These are phyloP conservation scores for Austroboletus niveus DNA, from an alignment of 1,284 basidiomycete genomes.

Conservation along the genomic window DNA sequence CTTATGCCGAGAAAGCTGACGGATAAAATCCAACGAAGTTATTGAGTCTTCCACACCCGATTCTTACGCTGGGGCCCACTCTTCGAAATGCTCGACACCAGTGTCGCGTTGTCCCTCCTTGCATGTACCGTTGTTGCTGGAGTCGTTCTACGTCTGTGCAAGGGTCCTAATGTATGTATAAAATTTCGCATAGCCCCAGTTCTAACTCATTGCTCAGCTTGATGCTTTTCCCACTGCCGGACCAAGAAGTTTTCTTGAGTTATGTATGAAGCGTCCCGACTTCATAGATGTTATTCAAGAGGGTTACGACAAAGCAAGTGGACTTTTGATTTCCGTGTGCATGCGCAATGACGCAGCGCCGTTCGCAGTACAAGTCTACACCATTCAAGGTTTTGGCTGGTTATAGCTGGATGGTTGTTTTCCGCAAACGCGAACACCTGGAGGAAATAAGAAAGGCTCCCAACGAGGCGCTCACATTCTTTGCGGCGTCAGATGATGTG, in stretches of 20 bases:
- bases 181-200: too few species aligned
- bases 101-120: too few species aligned
- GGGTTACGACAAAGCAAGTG: slow-evolving; percentile 17
- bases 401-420: slow-evolving; percentile 40
- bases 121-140: too few species aligned
- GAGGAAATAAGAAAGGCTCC: slow-evolving; percentile 42
- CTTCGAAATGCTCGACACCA: too few species aligned
- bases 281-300: slow-evolving; percentile 12
- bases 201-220: background rate
- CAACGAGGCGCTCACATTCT: slow-evolving; percentile 39
- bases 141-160: too few species aligned
- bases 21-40: too few species aligned
- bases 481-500: slow-evolving; percentile 36
- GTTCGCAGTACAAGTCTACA: slow-evolving; percentile 16
- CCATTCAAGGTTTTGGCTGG: slow-evolving; percentile 42
- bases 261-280: slow-evolving; percentile 8
- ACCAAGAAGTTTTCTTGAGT: slow-evolving; percentile 10
- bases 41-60: too few species aligned
- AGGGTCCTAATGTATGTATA: too few species aligned
- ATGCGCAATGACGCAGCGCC: background rate
- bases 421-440: slow-evolving; percentile 34
- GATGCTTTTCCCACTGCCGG: slow-evolving; percentile 21
- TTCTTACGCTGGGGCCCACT: too few species aligned
- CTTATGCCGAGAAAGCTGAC: too few species aligned
- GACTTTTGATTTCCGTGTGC: background rate